These are phyloP conservation scores for Aspergillus fumigatiaffinis DNA, from an alignment of 2,329 filamentous ascomycete genomes.

Conservation along the genomic window DNA sequence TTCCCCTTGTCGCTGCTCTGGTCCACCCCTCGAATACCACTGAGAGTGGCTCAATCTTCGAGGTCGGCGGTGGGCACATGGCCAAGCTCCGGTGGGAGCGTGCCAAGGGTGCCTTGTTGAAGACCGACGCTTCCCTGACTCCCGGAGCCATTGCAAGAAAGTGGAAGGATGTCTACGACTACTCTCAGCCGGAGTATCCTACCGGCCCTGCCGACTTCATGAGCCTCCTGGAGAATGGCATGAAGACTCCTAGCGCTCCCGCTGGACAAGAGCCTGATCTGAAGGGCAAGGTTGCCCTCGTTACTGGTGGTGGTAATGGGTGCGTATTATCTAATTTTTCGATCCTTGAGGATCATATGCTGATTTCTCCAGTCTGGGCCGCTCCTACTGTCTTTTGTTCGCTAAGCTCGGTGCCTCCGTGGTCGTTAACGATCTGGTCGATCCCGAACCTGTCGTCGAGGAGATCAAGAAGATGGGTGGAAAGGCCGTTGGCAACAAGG, in stretches of 20 bases:
- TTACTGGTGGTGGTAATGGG: conserved; percentile 84
- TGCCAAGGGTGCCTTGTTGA: conserved; percentile 80
- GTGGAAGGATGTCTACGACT: conserved; percentile 85
- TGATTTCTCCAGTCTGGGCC: conserved; percentile 64
- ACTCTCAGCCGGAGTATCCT: conserved; percentile 77
- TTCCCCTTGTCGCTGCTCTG: conserved; percentile 84
- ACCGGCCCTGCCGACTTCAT: conserved; percentile 85
- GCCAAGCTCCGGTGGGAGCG: conserved; percentile 96
- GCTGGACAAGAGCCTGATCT: conserved; percentile 73
- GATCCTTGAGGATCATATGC: background rate
- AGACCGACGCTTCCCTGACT: conserved; percentile 82
- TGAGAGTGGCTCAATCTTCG: conserved; percentile 87
- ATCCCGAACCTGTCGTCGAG: conserved; percentile 84
- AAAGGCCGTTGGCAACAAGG: conserved; percentile 88
- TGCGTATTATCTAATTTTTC: conserved; percentile 33
- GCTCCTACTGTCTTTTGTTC: conserved; percentile 83
- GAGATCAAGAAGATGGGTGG: conserved; percentile 90
- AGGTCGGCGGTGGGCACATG: conserved; percentile 86
- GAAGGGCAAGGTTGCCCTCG: conserved; percentile 76
- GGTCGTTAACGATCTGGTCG: conserved; percentile 92
- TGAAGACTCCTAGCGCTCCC: conserved; percentile 70
- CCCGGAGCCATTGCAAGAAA: conserved; percentile 82
- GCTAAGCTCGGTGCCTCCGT: conserved; percentile 78
- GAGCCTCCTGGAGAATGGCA: conserved; percentile 74
- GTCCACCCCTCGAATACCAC: conserved; percentile 77